Evolutionary conservation across 1,284 basidiomycete genomes (phyloP).

Genomic region (Ceratobasidium sp.): DNA sequence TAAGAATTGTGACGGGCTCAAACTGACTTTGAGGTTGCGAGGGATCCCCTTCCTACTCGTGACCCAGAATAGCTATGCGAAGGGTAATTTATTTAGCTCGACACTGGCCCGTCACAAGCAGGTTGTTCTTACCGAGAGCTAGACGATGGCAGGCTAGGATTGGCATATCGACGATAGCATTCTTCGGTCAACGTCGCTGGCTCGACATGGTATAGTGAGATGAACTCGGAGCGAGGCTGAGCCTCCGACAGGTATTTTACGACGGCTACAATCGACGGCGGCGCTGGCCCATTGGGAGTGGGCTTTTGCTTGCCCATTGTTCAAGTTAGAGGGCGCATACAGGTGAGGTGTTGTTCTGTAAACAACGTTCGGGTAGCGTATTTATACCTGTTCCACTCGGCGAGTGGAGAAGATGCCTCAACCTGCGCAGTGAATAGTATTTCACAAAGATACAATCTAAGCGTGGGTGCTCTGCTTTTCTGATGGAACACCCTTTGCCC

Average conservation of each 20-base stretch:
- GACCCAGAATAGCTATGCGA: background rate
- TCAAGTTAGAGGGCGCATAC: background rate
- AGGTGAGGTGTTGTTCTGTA: background rate
- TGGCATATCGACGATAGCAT: background rate
- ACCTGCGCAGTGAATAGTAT: too few species aligned
- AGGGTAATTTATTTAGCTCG: too few species aligned
- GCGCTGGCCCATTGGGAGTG: background rate
- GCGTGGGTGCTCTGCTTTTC: background rate
- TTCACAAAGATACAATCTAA: background rate
- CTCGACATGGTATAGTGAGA: background rate
- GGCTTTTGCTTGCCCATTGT: conserved; percentile 20
- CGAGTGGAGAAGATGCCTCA: too few species aligned
- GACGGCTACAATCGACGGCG: background rate
- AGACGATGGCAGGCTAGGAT: conserved; percentile 5
- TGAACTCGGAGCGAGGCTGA: background rate
- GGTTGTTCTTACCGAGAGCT: conserved; percentile 6
- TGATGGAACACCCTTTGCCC: conserved; percentile 47
- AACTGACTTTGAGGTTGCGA: too few species aligned
- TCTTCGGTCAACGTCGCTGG: background rate
- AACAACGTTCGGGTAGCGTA: background rate
- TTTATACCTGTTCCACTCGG: too few species aligned
- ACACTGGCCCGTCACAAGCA: too few species aligned
- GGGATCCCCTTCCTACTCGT: too few species aligned
- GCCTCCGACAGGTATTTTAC: background rate
- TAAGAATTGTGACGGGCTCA: too few species aligned